Evolutionary conservation across 1,284 basidiomycete genomes (phyloP).

Genomic region (Coniophora puteana): DNA sequence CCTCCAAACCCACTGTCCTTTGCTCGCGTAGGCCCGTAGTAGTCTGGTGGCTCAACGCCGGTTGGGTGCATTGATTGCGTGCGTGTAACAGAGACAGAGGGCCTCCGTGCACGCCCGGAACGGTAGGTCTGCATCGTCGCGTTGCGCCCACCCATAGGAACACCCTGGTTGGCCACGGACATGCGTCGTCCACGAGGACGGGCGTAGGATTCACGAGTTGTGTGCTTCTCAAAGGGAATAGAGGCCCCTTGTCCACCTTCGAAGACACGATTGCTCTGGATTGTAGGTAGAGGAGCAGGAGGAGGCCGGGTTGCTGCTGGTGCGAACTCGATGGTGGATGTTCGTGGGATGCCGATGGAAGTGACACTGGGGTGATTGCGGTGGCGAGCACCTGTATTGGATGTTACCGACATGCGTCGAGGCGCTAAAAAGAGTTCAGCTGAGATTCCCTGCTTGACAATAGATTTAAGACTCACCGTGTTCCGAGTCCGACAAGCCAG

Average conservation of each 20-base stretch:
- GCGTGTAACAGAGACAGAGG: too few species aligned
- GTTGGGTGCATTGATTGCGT: conserved; percentile 6
- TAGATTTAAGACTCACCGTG: too few species aligned
- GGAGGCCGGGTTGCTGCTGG: conserved; percentile 19
- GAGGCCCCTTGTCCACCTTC: conserved; percentile 1
- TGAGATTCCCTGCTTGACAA: too few species aligned
- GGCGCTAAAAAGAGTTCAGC: too few species aligned
- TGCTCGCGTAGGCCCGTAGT: conserved; percentile 22
- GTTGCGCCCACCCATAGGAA: conserved; percentile 13
- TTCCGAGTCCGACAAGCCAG: too few species aligned
- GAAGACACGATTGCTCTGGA: background rate
- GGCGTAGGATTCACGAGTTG: conserved; percentile 8
- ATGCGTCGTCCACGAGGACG: conserved; percentile 13
- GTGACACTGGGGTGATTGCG: too few species aligned
- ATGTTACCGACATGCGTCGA: too few species aligned
- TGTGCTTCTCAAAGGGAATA: conserved; percentile 7
- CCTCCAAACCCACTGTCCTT: conserved; percentile 71
- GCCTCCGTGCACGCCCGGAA: conserved; percentile 3
- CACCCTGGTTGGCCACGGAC: conserved; percentile 6
- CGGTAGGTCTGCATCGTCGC: conserved; percentile 13
- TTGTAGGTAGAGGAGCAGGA: conserved; percentile 10
- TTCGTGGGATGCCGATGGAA: conserved; percentile 34
- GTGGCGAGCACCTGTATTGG: too few species aligned
- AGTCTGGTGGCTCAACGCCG: conserved; percentile 22
- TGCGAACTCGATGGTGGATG: conserved; percentile 56